These are phyloP conservation scores for Lachancea sp. DNA, from an alignment of 805 yeast species.

Conservation along the genomic window DNA sequence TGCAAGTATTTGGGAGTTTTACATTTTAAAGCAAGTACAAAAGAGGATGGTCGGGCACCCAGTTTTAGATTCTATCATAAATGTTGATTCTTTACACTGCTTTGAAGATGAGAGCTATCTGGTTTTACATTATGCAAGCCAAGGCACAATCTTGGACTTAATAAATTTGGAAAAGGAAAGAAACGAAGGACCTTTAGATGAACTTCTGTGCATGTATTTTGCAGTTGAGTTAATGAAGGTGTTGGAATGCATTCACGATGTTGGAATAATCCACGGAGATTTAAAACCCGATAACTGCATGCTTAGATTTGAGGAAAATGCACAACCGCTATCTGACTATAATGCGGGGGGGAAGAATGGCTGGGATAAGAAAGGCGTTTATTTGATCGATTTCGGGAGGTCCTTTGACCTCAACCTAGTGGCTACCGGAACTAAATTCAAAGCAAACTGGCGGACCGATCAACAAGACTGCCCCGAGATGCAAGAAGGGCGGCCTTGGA, in stretches of 20 bases:
- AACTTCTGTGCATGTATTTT: slow-evolving; percentile 53
- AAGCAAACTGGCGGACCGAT: slow-evolving; percentile 54
- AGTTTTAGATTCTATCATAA: slow-evolving; percentile 39
- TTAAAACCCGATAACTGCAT: slow-evolving; percentile 81
- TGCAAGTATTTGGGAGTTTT: slow-evolving; percentile 73
- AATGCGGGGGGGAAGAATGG: slow-evolving; percentile 35
- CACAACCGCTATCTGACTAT: slow-evolving; percentile 25
- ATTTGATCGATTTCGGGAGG: slow-evolving; percentile 75
- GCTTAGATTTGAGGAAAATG: slow-evolving; percentile 44
- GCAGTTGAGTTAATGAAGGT: slow-evolving; percentile 58
- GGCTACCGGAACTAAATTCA: slow-evolving; percentile 45
- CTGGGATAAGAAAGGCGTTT: slow-evolving; percentile 50
- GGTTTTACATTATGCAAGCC: slow-evolving; percentile 54
- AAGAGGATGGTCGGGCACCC: slow-evolving; percentile 29
- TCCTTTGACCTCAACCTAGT: slow-evolving; percentile 64
- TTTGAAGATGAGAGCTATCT: slow-evolving; percentile 66
- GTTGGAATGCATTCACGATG: slow-evolving; percentile 53
- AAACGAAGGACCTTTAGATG: slow-evolving; percentile 42
- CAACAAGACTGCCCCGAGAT: slow-evolving; percentile 70
- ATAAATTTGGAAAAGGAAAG: slow-evolving; percentile 44
- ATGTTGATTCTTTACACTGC: slow-evolving; percentile 45
- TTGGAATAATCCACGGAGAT: slow-evolving; percentile 77
- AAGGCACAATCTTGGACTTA: slow-evolving; percentile 69
- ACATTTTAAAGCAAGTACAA: slow-evolving; percentile 56
- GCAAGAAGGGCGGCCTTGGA: slow-evolving; percentile 57